Evolutionary conservation across 2,329 filamentous ascomycete species (phyloP).

Genomic region (Penicillium sp.): DNA sequence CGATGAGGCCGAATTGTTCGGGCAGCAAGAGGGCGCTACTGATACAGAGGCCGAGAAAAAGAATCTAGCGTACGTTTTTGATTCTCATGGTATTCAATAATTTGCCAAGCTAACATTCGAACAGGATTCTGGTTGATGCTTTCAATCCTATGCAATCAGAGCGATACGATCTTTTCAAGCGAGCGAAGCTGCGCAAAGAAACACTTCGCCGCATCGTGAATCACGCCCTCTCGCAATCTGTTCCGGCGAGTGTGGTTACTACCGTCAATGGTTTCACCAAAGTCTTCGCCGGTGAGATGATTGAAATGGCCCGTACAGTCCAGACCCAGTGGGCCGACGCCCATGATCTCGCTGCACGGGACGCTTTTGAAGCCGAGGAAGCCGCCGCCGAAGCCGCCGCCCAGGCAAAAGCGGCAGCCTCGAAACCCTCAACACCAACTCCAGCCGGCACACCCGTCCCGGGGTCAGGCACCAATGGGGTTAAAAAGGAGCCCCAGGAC

Average conservation of each 20-base stretch:
- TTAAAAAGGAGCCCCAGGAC: slow-evolving; percentile 29
- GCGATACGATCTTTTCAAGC: slow-evolving; percentile 53
- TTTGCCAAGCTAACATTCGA: slow-evolving; percentile 8
- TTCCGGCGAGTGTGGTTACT: slow-evolving; percentile 65
- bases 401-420: slow-evolving; percentile 25
- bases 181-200: slow-evolving; percentile 53
- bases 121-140: slow-evolving; percentile 48
- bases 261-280: slow-evolving; percentile 67
- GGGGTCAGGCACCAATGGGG: slow-evolving; percentile 12
- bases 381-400: slow-evolving; percentile 52
- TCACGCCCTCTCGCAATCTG: slow-evolving; percentile 67
- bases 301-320: slow-evolving; percentile 66
- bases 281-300: slow-evolving; percentile 66
- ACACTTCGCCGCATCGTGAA: slow-evolving; percentile 62
- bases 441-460: slow-evolving; percentile 15
- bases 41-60: slow-evolving; percentile 57
- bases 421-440: slow-evolving; percentile 18
- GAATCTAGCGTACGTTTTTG: slow-evolving; percentile 47
- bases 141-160: slow-evolving; percentile 51
- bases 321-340: slow-evolving; percentile 56
- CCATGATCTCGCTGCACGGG: slow-evolving; percentile 55
- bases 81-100: not conserved
- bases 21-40: slow-evolving; percentile 46
- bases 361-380: slow-evolving; percentile 59
- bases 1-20: slow-evolving; percentile 48